Evolutionary conservation across 345 rosid genomes (phyloP).

Genomic region (Eucalyptus marginata): DNA sequence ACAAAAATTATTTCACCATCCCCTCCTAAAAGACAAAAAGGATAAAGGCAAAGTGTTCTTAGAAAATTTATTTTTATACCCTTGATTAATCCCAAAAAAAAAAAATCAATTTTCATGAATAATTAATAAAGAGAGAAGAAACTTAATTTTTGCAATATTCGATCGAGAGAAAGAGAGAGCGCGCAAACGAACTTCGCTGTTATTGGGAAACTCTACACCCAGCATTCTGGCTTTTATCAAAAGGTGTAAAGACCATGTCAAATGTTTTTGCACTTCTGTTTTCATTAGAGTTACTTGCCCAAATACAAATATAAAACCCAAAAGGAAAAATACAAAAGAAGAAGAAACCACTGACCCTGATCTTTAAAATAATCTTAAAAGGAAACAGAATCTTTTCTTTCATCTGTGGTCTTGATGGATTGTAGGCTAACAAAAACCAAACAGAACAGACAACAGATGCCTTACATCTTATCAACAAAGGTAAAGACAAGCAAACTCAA

Average conservation of each 20-base stretch:
- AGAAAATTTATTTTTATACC: background rate
- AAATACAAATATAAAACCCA: background rate
- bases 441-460: background rate
- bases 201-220: background rate
- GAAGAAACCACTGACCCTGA: background rate
- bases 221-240: background rate
- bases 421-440: background rate
- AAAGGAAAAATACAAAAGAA: background rate
- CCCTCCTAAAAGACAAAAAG: background rate
- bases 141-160: background rate
- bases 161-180: background rate
- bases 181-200: background rate
- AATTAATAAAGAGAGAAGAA: background rate
- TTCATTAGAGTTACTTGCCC: background rate
- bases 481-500: background rate
- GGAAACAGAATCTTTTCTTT: background rate
- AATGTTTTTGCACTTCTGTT: background rate
- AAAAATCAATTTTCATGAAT: background rate
- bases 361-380: background rate
- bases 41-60: background rate
- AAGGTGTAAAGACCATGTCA: background rate
- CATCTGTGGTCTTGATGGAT: background rate
- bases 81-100: background rate
- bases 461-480: background rate
- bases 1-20: background rate